Conservation (phyloP, 2,329 filamentous ascomycete genomes). For the Pestalotiopsis sp. region DNA sequence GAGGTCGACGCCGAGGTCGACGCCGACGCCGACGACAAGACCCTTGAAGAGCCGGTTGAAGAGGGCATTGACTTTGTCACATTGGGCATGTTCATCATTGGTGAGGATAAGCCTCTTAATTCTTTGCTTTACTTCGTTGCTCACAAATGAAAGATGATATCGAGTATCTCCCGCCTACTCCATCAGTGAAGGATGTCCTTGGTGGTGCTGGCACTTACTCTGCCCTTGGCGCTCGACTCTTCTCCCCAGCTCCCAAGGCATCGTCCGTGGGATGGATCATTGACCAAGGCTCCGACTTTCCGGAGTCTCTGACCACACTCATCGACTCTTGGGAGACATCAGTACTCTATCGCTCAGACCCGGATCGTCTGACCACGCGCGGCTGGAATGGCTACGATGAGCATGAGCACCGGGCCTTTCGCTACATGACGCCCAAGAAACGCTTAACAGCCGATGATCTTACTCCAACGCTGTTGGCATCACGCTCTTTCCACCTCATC, state of each 20-base stretch:
- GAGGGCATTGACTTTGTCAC: slow-evolving; percentile 64
- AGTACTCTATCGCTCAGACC: slow-evolving; percentile 66
- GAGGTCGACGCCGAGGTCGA: neutral
- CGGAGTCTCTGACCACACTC: slow-evolving; percentile 58
- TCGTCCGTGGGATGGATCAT: slow-evolving; percentile 83
- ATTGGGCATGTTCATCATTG: slow-evolving; percentile 73
- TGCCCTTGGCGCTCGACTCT: slow-evolving; percentile 83
- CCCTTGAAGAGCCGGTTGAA: slow-evolving; percentile 28
- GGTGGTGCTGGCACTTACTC: slow-evolving; percentile 88
- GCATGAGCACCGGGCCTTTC: slow-evolving; percentile 73
- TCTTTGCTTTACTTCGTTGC: slow-evolving; percentile 10
- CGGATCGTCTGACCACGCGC: slow-evolving; percentile 74
- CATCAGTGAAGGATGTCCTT: slow-evolving; percentile 72
- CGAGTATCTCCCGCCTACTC: slow-evolving; percentile 71
- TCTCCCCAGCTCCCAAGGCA: slow-evolving; percentile 70
- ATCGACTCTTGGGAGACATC: slow-evolving; percentile 77
- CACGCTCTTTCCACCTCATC: slow-evolving; percentile 83
- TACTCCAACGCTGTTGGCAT: slow-evolving; percentile 62
- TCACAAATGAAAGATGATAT: slow-evolving; percentile 75
- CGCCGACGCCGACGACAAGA: slow-evolving; percentile 11
- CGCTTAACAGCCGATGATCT: slow-evolving; percentile 76
- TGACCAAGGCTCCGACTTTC: slow-evolving; percentile 88
- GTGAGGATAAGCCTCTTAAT: slow-evolving; percentile 38
- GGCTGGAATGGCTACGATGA: slow-evolving; percentile 90
- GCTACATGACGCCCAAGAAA: slow-evolving; percentile 83